A percentile compares a stretch with the other conserved stretches of the same genome.
phyloP scores from a whole-genome alignment of 306 rosid genomes.

The Gastrolobium bilobum region DNA sequence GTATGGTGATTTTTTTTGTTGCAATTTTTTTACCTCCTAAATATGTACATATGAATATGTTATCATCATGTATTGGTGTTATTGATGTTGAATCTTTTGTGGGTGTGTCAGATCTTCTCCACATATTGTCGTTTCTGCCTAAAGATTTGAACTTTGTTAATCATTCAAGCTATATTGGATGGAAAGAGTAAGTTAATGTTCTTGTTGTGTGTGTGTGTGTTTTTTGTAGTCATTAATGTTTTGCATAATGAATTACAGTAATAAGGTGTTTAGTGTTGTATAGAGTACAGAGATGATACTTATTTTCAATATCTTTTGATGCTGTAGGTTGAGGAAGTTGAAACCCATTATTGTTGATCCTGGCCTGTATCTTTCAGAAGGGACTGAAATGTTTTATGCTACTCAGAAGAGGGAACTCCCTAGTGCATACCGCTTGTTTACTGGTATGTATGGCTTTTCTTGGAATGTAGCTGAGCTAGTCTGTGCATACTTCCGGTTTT shows the following conservation, averaged over 20 bases:
- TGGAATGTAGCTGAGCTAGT: not conserved
- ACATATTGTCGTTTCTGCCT: constrained; percentile 89
- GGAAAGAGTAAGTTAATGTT: constrained; percentile 87
- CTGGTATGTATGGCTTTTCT: constrained; percentile 59
- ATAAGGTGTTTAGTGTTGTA: constrained; percentile 22
- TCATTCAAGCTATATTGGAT: constrained; percentile 95
- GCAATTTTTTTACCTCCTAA: not conserved
- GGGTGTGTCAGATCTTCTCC: constrained; percentile 83
- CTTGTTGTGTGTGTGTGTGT: constrained; percentile 12
- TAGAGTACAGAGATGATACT: constrained; percentile 6
- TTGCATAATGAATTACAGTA: not conserved
- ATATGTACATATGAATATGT: not conserved
- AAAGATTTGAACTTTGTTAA: constrained; percentile 88
- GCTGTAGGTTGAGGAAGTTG: constrained; percentile 74
- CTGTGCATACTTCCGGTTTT: constrained; percentile 7
- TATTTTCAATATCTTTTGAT: constrained; percentile 39
- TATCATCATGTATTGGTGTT: not conserved
- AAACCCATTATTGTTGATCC: constrained; percentile 92
- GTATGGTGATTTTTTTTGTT: constrained; percentile 28
- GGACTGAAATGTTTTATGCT: constrained; percentile 87
- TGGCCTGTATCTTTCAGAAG: constrained; percentile 90
- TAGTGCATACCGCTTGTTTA: constrained; percentile 79
- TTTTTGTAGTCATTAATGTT: constrained; percentile 6
- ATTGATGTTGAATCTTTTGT: constrained; percentile 49
- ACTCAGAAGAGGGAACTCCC: constrained; percentile 92